Conservation (phyloP, 371 early-diverging fungal species). For the Dinochytrium kinnereticum region DNA sequence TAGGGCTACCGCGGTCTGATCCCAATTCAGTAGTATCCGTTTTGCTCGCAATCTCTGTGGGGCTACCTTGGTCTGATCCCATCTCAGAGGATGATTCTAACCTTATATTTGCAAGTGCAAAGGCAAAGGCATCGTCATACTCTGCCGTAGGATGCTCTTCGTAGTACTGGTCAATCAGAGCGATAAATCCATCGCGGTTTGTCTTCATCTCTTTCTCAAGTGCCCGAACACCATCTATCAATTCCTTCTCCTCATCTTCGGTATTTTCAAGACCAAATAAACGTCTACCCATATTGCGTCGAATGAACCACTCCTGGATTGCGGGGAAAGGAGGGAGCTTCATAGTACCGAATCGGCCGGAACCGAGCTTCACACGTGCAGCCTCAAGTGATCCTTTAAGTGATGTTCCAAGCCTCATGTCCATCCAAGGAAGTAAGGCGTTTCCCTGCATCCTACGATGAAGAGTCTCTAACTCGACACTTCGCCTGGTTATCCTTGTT, state of each 20-base stretch:
- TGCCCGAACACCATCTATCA: background rate
- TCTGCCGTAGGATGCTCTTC: background rate
- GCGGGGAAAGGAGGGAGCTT: background rate
- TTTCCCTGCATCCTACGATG: background rate
- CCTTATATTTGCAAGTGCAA: too few relatives aligned
- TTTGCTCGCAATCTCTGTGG: too few relatives aligned
- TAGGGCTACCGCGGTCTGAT: too few relatives aligned
- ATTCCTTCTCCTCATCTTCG: background rate
- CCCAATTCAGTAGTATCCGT: too few relatives aligned
- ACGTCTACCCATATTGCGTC: background rate
- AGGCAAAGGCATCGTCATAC: conserved; percentile 5
- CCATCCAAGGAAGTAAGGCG: background rate
- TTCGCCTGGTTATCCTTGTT: background rate
- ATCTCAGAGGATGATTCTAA: too few relatives aligned
- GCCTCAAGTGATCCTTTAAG: background rate
- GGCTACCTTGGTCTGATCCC: too few relatives aligned
- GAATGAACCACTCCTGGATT: background rate
- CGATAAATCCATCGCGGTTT: background rate
- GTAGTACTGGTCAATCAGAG: background rate
- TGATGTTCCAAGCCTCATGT: background rate
- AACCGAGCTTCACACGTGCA: background rate
- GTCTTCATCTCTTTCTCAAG: background rate
- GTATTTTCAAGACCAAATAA: background rate
- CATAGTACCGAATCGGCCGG: background rate
- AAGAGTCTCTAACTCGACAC: background rate